Conservation (phyloP, 495 filamentous ascomycete genomes). For the Polyplosphaeria fusca region DNA sequence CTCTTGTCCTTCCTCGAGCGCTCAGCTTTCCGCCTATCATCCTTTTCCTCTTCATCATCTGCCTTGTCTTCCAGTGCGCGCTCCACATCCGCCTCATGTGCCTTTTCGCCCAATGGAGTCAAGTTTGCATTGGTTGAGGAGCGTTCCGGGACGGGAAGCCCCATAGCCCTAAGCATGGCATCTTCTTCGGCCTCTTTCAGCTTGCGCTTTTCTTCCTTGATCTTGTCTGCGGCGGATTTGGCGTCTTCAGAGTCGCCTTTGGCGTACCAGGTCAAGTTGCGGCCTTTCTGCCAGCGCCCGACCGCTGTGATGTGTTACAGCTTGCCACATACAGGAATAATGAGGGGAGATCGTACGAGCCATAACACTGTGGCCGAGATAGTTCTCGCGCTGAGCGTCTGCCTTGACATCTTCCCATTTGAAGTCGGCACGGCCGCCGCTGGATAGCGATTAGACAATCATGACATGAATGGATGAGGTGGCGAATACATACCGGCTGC, state of each 20-base stretch:
- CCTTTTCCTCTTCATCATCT: slow-evolving; percentile 27
- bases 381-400: slow-evolving; percentile 89
- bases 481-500: slow-evolving; percentile 63
- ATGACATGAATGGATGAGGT: neutral
- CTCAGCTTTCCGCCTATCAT: slow-evolving; percentile 11
- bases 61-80: slow-evolving; percentile 35
- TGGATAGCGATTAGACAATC: slow-evolving; percentile 34
- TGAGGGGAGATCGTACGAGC: slow-evolving; percentile 48
- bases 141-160: slow-evolving; percentile 60
- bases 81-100: slow-evolving; percentile 33
- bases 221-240: slow-evolving; percentile 52
- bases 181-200: slow-evolving; percentile 94
- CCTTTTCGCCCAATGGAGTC: slow-evolving; percentile 37
- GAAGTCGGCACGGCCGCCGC: slow-evolving; percentile 89
- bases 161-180: slow-evolving; percentile 76
- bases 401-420: slow-evolving; percentile 92
- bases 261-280: slow-evolving; percentile 85
- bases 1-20: neutral
- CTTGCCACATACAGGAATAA: neutral
- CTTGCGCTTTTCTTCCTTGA: slow-evolving; percentile 71
- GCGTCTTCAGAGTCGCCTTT: slow-evolving; percentile 54
- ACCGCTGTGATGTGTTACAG: slow-evolving; percentile 54
- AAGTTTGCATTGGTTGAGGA: slow-evolving; percentile 35
- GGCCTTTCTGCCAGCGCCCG: slow-evolving; percentile 90
- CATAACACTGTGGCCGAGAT: slow-evolving; percentile 93